Conservation (phyloP, 164 flowering plant genomes). For the Magnolia changhungtana region DNA sequence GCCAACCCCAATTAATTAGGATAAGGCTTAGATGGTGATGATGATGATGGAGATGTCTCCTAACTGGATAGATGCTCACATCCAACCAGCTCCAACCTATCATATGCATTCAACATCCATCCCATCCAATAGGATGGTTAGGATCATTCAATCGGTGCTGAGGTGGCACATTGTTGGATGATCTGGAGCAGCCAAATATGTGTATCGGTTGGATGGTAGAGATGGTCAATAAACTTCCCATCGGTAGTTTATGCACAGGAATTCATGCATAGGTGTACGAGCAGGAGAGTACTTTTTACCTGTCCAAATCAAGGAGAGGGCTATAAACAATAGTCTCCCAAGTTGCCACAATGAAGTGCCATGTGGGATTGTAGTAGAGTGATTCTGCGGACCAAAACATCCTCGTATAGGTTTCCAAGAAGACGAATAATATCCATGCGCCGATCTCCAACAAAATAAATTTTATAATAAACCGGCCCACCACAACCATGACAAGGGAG, state of each 20-base stretch:
- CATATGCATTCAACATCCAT: too few species aligned
- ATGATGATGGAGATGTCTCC: too few species aligned
- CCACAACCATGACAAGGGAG: constrained; percentile 94
- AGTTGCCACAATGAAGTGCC: constrained; percentile 84
- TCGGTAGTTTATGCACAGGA: not conserved
- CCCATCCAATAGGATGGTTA: too few species aligned
- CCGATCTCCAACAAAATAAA: constrained; percentile 74
- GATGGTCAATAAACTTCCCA: not conserved
- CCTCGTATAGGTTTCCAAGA: constrained; percentile 93
- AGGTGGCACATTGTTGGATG: too few species aligned
- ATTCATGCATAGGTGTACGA: not conserved
- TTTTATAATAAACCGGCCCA: constrained; percentile 87
- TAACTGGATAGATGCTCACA: too few species aligned
- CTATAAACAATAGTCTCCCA: constrained; percentile 97
- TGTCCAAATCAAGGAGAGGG: constrained; percentile 93
- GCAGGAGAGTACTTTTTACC: constrained; percentile 37
- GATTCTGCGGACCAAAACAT: constrained; percentile 98
- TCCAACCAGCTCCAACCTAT: too few species aligned
- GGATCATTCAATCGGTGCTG: too few species aligned
- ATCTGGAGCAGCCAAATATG: too few species aligned
- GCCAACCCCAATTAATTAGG: too few species aligned
- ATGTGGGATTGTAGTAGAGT: constrained; percentile 88
- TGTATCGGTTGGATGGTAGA: not conserved
- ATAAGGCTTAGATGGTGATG: too few species aligned
- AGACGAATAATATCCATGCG: constrained; percentile 89